Percentiles rank a stretch among this genome's conserved stretches.
phyloP scores from a whole-genome alignment of 2,329 filamentous ascomycete genomes.

The Zymoseptoria tritici region DNA sequence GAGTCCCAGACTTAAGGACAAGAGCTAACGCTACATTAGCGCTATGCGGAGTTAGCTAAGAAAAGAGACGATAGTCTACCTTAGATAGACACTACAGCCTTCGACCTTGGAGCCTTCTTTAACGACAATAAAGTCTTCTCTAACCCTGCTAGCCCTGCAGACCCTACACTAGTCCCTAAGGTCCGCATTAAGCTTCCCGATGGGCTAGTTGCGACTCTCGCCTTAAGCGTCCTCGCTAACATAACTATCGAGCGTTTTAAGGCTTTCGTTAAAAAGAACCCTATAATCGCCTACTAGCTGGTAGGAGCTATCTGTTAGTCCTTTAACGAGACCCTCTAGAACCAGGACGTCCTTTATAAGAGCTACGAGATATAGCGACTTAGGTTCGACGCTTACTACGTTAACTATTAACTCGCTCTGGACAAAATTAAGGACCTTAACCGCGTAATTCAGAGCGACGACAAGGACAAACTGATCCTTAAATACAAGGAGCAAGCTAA shows the following conservation, averaged over 20 bases:
- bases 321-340: not conserved
- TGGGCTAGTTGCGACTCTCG: not conserved
- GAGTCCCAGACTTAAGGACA: no score
- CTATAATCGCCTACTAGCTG: not conserved
- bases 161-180: no score
- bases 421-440: not conserved
- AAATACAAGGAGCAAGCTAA: not conserved
- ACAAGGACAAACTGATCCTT: not conserved
- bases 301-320: not conserved
- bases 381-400: not conserved
- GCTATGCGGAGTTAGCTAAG: no score
- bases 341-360: not conserved
- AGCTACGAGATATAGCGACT: not conserved
- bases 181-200: no score
- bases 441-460: not conserved
- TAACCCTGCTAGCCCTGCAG: no score
- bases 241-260: not conserved
- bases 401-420: not conserved
- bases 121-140: no score
- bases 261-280: not conserved
- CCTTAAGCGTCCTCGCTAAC: not conserved
- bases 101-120: no score
- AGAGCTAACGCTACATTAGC: no score
- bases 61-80: no score
- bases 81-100: no score